Evolutionary conservation across 139 green algal species (phyloP), one percentile per base, ranked within the genome.

Genomic region (Volvox reticuliferus): DNA sequence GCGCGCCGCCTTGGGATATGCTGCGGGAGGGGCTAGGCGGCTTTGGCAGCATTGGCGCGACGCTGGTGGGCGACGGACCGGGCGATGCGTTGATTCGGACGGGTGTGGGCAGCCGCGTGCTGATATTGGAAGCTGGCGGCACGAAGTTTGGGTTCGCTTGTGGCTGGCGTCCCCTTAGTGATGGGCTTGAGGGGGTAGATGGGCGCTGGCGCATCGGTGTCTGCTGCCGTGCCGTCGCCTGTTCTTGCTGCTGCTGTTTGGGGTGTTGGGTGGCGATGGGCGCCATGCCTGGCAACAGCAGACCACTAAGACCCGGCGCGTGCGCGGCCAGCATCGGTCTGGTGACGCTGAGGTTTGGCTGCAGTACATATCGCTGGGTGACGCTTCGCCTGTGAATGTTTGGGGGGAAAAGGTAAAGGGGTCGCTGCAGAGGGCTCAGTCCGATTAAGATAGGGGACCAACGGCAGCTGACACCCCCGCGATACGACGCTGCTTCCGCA

Each of bases 101-200:
- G 5, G 85, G 85, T 9, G 85, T 89, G 1, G 85, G 85, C 37
- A 89, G n/a, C 28, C 85, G 68, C 17, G 85, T 89, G 14, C 37
- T 18, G 44, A 89, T 82, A 30, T 61, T 82, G n/a, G 28, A 68
- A 18, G 2, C 26, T 17, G 37, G 35, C 35, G 16, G n/a, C 6
- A n/a, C 37, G 69, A 89, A 89, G 85, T 82, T 89, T 18, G 85
- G 85, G 69, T 89, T 89, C 12, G 37, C 18, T 35, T 68, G 78
- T 0, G 69, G 37, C 44, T 61, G n/a, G 5, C 69, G 69, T 14
- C 85, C 85, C 0, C 85, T 69, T 22, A 61, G 30, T 3, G 85
- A 73, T 9, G 85, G 85, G n/a, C 85, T 89, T 19, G 85, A 82
- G 1, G 85, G 85, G 0, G 85, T 82, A 12, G 69, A 78, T 21